Conservation (phyloP, 192 early-diverging fungal genomes). For the Jimgerdemannia flammicorona region DNA sequence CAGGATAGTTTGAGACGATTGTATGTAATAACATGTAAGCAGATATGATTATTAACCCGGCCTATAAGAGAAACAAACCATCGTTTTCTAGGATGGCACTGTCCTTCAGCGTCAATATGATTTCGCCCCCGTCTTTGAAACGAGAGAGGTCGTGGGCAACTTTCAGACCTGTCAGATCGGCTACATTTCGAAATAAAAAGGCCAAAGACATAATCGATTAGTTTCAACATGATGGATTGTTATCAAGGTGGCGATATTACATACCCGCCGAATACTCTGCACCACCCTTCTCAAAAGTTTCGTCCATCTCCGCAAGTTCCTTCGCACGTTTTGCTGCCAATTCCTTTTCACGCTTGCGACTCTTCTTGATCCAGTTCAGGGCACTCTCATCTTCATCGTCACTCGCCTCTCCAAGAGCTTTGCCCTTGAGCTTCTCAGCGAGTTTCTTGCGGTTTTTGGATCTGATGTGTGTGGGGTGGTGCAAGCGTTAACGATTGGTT, state of each 20-base stretch:
- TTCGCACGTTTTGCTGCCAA: slow-evolving; percentile 35
- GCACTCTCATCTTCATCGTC: slow-evolving; percentile 59
- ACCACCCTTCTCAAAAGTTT: slow-evolving; percentile 24
- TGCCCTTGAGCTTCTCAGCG: slow-evolving; percentile 53
- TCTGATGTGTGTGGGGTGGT: slow-evolving; percentile 11
- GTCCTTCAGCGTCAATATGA: slow-evolving; percentile 87
- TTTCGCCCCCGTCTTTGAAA: slow-evolving; percentile 65
- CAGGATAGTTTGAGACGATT: too few relatives aligned
- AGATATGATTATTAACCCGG: too few relatives aligned
- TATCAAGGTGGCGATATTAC: slow-evolving; percentile 6
- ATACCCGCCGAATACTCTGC: slow-evolving; percentile 20
- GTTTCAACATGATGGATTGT: neutral
- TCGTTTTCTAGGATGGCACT: slow-evolving; percentile 56
- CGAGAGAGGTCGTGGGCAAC: slow-evolving; percentile 72
- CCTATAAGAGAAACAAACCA: neutral
- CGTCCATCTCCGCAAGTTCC: slow-evolving; percentile 37
- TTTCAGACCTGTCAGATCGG: slow-evolving; percentile 67
- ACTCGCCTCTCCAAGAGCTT: slow-evolving; percentile 56
- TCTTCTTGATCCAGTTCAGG: slow-evolving; percentile 65
- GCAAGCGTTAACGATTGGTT: slow-evolving; percentile 10
- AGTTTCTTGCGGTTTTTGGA: slow-evolving; percentile 45
- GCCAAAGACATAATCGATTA: neutral
- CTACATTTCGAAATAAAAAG: slow-evolving; percentile 8
- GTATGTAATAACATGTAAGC: too few relatives aligned
- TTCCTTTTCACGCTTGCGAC: slow-evolving; percentile 46